Percentiles rank a stretch among this genome's conserved stretches.
Conservation (phyloP, 2,329 filamentous ascomycete genomes). For the Chaetoscypha palmicola region DNA sequence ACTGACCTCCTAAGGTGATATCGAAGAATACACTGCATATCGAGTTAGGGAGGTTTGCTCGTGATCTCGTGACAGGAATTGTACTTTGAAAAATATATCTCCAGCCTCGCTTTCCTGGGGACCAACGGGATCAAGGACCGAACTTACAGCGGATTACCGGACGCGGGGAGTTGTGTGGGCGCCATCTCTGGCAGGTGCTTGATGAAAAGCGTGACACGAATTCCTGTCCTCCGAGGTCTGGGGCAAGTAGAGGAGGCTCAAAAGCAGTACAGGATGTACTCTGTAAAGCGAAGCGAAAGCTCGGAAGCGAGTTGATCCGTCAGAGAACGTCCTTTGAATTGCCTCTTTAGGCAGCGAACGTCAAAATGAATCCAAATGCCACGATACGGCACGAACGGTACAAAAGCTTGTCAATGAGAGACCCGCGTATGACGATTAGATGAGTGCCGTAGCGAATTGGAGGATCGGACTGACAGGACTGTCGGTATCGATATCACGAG, state of each 20-base stretch:
- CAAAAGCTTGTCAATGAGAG: too few species aligned
- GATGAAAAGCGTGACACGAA: not conserved
- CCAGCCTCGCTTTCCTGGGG: too few species aligned
- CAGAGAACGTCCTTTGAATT: not conserved
- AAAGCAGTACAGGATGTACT: too few species aligned
- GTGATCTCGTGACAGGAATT: slow-evolving; percentile 13
- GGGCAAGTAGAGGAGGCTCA: too few species aligned
- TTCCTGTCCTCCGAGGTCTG: not conserved
- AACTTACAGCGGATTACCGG: slow-evolving; percentile 39
- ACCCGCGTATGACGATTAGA: too few species aligned
- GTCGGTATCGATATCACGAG: too few species aligned
- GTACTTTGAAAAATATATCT: too few species aligned
- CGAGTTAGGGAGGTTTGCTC: slow-evolving; percentile 10
- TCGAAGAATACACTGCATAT: slow-evolving; percentile 51
- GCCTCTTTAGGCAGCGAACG: too few species aligned
- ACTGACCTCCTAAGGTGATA: slow-evolving; percentile 68
- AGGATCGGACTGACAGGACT: too few species aligned
- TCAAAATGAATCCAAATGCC: too few species aligned
- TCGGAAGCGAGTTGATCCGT: slow-evolving; percentile 1
- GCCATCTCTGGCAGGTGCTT: slow-evolving; percentile 26
- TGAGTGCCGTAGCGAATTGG: not conserved
- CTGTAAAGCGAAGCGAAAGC: too few species aligned
- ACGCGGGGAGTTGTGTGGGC: slow-evolving; percentile 35
- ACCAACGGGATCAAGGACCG: not conserved
- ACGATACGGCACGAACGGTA: too few species aligned